A percentile compares a stretch with the other conserved stretches of the same genome.
phyloP scores from a whole-genome alignment of 805 yeast genomes.

The Cyberlindnera xylosilytica region DNA sequence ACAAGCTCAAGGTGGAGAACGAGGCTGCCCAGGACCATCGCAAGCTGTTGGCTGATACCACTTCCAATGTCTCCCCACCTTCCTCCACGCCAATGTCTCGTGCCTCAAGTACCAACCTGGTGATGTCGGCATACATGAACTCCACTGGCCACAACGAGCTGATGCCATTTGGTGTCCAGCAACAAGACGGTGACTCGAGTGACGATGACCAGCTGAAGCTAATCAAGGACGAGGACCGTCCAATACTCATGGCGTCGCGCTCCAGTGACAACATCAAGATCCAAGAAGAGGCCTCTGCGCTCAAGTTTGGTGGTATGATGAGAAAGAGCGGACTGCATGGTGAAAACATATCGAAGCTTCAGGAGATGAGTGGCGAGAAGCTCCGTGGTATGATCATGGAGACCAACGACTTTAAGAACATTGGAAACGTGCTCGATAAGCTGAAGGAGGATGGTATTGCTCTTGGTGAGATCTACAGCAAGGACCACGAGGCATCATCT shows the following conservation, averaged over 20 bases:
- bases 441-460: constrained; percentile 40
- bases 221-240: constrained; percentile 5
- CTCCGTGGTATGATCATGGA: constrained; percentile 34
- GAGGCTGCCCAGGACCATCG: background rate
- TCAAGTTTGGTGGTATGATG: constrained; percentile 19
- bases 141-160: constrained; percentile 33
- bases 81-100: constrained; percentile 13
- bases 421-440: constrained; percentile 36
- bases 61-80: background rate
- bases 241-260: background rate
- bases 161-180: constrained; percentile 35
- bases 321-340: constrained; percentile 17
- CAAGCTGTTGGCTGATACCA: background rate
- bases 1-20: constrained; percentile 1
- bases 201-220: constrained; percentile 23
- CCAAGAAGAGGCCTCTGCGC: constrained; percentile 25
- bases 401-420: constrained; percentile 35
- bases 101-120: constrained; percentile 19
- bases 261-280: constrained; percentile 19
- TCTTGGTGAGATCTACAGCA: constrained; percentile 32
- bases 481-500: constrained; percentile 4
- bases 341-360: constrained; percentile 27
- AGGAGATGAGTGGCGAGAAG: constrained; percentile 32
- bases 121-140: constrained; percentile 26
- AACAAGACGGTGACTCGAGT: constrained; percentile 28